Evolutionary conservation across 352 stramenopile genomes (phyloP), one percentile per base, ranked within the genome.

Genomic region (Phytophthora sp.): DNA sequence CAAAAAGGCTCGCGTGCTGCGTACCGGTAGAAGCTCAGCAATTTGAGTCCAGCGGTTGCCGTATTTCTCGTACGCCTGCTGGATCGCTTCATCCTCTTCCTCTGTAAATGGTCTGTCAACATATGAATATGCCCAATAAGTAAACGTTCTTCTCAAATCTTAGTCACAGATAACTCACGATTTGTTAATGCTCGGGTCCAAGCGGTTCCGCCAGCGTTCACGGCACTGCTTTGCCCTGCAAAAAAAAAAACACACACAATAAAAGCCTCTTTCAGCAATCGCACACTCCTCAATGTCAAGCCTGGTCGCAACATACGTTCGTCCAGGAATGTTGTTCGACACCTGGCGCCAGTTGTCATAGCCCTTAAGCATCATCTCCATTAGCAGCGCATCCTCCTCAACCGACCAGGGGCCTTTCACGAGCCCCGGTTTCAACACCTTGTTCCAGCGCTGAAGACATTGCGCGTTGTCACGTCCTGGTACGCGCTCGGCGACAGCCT

Each of bases 171-270:
- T 9, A 55, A 44, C 16, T 30, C 39, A 36, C 86, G 80, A 77
- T 77, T 93, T 93, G 71, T 93, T 95, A 66, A 98, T 91, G 52
- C 88, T 95, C 13, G 96, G 96, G 73, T 99, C 94, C 55, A 99
- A 73, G 60, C 98, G 95, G 74, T 99, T 99, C 41, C 98, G 81
- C 90, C 96, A 99, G 31, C 96, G 94, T 67, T 99, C 96, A 21
- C 96, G 89, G 59, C 96, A 99, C 69, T 99, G 96, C 71, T 99
- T 99, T 0, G 88, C 85, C 13, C 84, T 95, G 50, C 42, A 44
- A 35, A 23, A 33, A 46, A 15, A 46, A 4, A 31, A 42, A 18
- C 23, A 58, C n/a, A n/a, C 13, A 38, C 18, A 51, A 20, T 11
- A 33, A 33, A 33, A 1, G 29, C 7, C 29, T n/a, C 35, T n/a